Conservation (phyloP, 805 yeast species). For the Wickerhamiella spandovensis region DNA sequence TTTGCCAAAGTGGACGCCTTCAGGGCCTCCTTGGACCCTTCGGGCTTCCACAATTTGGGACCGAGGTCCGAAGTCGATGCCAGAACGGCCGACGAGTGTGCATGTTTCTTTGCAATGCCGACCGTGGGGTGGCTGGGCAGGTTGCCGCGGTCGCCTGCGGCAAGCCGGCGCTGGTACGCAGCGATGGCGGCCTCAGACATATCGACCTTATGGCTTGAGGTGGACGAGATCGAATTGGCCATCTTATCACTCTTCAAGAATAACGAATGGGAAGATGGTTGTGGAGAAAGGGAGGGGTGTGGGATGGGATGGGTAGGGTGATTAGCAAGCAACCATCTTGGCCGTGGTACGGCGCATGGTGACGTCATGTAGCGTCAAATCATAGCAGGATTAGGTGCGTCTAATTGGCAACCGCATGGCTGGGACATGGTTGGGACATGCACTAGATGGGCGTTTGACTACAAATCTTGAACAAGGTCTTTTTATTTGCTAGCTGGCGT, state of each 20-base stretch:
- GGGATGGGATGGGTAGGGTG: background rate
- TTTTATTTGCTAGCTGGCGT: no score
- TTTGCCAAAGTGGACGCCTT: conserved; percentile 27
- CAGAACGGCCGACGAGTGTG: conserved; percentile 23
- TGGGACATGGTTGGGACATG: no score
- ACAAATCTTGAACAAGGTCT: no score
- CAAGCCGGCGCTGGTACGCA: conserved; percentile 23
- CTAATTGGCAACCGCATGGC: background rate
- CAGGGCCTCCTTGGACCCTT: conserved; percentile 20
- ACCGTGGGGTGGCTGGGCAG: conserved; percentile 27
- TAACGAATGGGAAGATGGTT: background rate
- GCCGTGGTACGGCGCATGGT: background rate
- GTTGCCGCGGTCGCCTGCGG: conserved; percentile 22
- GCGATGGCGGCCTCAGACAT: conserved; percentile 24
- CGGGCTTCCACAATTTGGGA: conserved; percentile 26
- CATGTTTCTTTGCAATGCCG: conserved; percentile 23
- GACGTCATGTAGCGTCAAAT: background rate
- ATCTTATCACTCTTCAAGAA: background rate
- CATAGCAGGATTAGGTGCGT: background rate
- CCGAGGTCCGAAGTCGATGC: conserved; percentile 23
- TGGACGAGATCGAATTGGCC: conserved; percentile 2
- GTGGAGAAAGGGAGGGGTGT: background rate
- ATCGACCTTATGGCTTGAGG: conserved; percentile 5
- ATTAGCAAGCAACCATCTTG: background rate
- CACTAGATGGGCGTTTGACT: no score